Conservation (phyloP, 495 filamentous ascomycete species). For the Achaetomiella virescens region DNA sequence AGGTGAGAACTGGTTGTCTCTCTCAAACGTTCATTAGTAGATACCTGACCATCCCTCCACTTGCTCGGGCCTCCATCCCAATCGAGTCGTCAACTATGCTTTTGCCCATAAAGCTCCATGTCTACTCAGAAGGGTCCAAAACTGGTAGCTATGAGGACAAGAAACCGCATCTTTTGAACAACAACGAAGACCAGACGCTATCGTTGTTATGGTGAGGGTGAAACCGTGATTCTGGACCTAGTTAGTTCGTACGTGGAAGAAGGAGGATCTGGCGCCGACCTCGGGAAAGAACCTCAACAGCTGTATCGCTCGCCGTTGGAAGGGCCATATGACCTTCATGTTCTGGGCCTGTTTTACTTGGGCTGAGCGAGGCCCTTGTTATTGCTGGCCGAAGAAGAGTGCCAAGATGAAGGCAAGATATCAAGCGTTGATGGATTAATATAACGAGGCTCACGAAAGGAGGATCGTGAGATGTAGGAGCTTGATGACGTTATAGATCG, state of each 20-base stretch:
- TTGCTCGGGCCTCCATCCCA: too few relatives aligned
- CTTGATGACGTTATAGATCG: background rate
- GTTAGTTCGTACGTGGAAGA: background rate
- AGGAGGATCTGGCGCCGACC: background rate
- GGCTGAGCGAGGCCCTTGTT: background rate
- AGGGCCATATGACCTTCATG: slow-evolving; percentile 6
- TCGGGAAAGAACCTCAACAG: background rate
- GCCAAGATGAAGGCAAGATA: background rate
- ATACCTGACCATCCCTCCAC: too few relatives aligned
- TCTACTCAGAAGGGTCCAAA: too few relatives aligned
- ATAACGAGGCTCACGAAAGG: slow-evolving; percentile 1
- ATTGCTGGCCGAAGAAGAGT: background rate
- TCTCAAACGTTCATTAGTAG: too few relatives aligned
- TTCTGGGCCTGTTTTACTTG: slow-evolving; percentile 9
- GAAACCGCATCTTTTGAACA: too few relatives aligned
- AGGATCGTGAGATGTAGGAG: background rate
- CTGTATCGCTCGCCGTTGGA: background rate
- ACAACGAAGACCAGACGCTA: too few relatives aligned
- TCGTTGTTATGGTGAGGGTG: too few relatives aligned
- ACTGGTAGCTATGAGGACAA: too few relatives aligned
- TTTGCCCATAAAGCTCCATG: too few relatives aligned
- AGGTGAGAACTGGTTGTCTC: too few relatives aligned
- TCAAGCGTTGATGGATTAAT: background rate
- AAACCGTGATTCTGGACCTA: too few relatives aligned
- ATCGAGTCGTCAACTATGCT: too few relatives aligned